Evolutionary conservation across 495 filamentous ascomycete species (phyloP).

Genomic region (Penicillium maclennaniae): DNA sequence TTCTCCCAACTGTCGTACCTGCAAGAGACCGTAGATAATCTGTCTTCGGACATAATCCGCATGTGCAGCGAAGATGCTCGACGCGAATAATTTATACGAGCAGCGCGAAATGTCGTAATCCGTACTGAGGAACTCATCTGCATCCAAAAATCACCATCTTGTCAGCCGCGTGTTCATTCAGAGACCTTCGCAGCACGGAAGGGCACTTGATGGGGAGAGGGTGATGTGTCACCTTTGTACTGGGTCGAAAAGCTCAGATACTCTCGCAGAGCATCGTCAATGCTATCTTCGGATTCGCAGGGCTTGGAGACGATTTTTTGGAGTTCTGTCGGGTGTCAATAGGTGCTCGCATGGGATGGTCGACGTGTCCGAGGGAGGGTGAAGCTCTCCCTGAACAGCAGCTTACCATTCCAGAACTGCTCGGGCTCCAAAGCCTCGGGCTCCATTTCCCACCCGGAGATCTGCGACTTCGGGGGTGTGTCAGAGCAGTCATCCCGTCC

Average conservation of each 20-base stretch:
- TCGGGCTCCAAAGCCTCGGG: constrained; percentile 72
- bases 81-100: constrained; percentile 74
- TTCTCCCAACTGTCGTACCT: constrained; percentile 46
- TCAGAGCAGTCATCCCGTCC: constrained; percentile 42
- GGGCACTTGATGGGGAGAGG: not conserved
- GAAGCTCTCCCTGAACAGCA: constrained; percentile 2
- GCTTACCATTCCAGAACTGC: constrained; percentile 89
- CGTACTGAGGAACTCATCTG: constrained; percentile 75
- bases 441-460: constrained; percentile 46
- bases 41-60: constrained; percentile 87
- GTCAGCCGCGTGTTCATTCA: not conserved
- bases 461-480: constrained; percentile 34
- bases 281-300: constrained; percentile 70
- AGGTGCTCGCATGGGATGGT: not conserved
- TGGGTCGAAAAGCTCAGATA: constrained; percentile 76
- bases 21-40: constrained; percentile 85
- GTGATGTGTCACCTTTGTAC: constrained; percentile 55
- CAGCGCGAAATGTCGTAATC: constrained; percentile 84
- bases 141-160: not conserved
- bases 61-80: constrained; percentile 67
- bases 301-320: constrained; percentile 69
- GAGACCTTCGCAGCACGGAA: not conserved
- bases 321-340: constrained; percentile 57
- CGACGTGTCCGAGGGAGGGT: not conserved
- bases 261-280: constrained; percentile 81